phyloP scores from a whole-genome alignment of 2,329 filamentous ascomycete genomes.

The Talaromyces albobiverticillius region DNA sequence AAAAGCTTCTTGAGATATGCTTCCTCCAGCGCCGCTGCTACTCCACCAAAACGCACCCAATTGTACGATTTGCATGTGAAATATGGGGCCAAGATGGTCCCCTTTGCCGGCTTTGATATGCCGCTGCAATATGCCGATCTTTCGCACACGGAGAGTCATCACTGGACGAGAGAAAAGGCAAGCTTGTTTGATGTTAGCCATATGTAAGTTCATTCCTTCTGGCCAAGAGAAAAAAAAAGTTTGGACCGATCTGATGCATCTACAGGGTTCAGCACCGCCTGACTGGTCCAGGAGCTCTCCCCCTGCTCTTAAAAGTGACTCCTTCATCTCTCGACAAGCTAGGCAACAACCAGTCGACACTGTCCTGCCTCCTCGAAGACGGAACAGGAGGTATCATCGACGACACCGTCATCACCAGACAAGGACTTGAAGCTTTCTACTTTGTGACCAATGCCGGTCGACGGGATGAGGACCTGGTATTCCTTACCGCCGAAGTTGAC shows the following conservation, averaged over 20 bases:
- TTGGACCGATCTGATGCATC: no score
- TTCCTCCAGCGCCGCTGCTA: slow-evolving; percentile 25
- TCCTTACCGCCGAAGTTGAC: slow-evolving; percentile 67
- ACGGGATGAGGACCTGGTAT: slow-evolving; percentile 80
- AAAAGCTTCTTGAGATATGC: slow-evolving; percentile 27
- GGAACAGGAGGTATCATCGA: slow-evolving; percentile 88
- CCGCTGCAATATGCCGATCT: slow-evolving; percentile 81
- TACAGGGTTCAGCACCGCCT: slow-evolving; percentile 75
- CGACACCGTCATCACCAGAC: slow-evolving; percentile 83
- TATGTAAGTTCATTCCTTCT: slow-evolving; percentile 63
- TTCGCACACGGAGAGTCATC: slow-evolving; percentile 79
- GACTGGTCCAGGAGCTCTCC: slow-evolving; percentile 72
- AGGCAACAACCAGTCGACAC: slow-evolving; percentile 66
- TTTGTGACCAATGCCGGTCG: slow-evolving; percentile 95
- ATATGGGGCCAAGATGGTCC: slow-evolving; percentile 87
- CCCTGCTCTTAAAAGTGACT: slow-evolving; percentile 80
- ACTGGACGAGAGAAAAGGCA: slow-evolving; percentile 81
- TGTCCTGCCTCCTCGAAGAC: slow-evolving; percentile 80
- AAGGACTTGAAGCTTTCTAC: slow-evolving; percentile 75
- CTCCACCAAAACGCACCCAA: slow-evolving; percentile 54
- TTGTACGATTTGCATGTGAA: slow-evolving; percentile 76
- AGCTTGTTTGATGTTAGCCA: slow-evolving; percentile 95
- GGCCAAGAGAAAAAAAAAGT: no score
- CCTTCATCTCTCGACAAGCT: slow-evolving; percentile 69
- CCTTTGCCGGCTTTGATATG: slow-evolving; percentile 93